Conservation (phyloP, 257 asterid species). For the Solanum commersonii region DNA sequence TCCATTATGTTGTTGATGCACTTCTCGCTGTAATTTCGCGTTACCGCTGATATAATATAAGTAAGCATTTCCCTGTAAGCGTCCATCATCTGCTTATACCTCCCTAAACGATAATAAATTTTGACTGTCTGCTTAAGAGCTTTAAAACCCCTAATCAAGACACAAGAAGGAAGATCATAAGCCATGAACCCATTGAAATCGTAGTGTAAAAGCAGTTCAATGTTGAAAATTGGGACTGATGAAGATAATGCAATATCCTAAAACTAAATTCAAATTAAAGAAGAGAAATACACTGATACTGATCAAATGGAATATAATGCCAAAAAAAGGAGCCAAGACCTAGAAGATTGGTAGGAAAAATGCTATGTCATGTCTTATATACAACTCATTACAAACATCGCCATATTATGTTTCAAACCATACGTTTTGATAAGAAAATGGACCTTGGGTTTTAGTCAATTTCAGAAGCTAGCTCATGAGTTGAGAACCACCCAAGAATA, state of each 20-base stretch:
- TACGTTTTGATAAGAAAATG: not conserved
- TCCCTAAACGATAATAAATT: slow-evolving; percentile 81
- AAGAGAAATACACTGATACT: not conserved
- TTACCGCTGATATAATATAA: slow-evolving; percentile 86
- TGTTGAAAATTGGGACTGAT: not conserved
- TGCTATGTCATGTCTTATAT: not conserved
- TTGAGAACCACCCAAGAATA: not conserved
- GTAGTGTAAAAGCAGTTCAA: not conserved
- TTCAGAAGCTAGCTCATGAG: not conserved
- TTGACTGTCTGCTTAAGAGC: slow-evolving; percentile 94
- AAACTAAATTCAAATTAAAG: not conserved
- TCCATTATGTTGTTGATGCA: slow-evolving; percentile 96
- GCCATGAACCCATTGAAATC: not conserved
- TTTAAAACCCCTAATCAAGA: slow-evolving; percentile 79
- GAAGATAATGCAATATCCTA: not conserved
- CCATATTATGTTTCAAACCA: not conserved
- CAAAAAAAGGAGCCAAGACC: not conserved
- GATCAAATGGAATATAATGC: not conserved
- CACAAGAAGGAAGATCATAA: slow-evolving; percentile 5
- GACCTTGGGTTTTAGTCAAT: not conserved
- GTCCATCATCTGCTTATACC: slow-evolving; percentile 89
- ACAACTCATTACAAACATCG: not conserved
- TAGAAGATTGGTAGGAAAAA: not conserved
- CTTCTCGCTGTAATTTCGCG: slow-evolving; percentile 94
- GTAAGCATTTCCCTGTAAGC: slow-evolving; percentile 91